Conservation (phyloP, 1,284 basidiomycete species). For the Ceratobasidium papillatum region DNA sequence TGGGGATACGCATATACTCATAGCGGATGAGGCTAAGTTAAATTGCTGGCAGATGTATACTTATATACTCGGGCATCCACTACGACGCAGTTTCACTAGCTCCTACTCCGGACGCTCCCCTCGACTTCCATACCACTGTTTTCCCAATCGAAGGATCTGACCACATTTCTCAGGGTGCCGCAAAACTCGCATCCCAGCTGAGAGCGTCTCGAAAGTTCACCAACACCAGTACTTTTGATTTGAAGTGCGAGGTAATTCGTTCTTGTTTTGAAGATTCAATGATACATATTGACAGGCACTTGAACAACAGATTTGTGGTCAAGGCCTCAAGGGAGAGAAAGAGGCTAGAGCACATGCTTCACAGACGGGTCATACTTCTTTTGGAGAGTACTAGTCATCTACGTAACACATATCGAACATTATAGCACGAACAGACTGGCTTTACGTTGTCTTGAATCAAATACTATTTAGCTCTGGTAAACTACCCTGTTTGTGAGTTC, state of each 20-base stretch:
- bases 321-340: conserved; percentile 90
- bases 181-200: conserved; percentile 75
- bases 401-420: not conserved
- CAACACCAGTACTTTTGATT: conserved; percentile 88
- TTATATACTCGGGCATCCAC: conserved; percentile 94
- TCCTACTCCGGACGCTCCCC: conserved; percentile 75
- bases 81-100: conserved; percentile 89
- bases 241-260: conserved; percentile 76
- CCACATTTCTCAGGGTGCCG: conserved; percentile 68
- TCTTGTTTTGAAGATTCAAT: conserved; percentile 5
- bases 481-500: too few relatives aligned
- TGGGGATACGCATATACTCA: conserved; percentile 38
- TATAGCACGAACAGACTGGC: not conserved
- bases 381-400: conserved; percentile 79
- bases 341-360: conserved; percentile 87
- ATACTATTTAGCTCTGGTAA: too few relatives aligned
- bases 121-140: conserved; percentile 88
- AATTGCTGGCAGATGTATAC: conserved; percentile 54
- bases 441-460: not conserved
- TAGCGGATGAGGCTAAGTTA: conserved; percentile 16
- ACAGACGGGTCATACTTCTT: conserved; percentile 84
- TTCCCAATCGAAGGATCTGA: conserved; percentile 71
- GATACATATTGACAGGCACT: not conserved
- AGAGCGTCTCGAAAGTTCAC: conserved; percentile 74
- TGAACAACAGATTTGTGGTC: conserved; percentile 66